Evolutionary conservation across 495 filamentous ascomycete genomes (phyloP).

Genomic region (Evansstolkia leycettana): DNA sequence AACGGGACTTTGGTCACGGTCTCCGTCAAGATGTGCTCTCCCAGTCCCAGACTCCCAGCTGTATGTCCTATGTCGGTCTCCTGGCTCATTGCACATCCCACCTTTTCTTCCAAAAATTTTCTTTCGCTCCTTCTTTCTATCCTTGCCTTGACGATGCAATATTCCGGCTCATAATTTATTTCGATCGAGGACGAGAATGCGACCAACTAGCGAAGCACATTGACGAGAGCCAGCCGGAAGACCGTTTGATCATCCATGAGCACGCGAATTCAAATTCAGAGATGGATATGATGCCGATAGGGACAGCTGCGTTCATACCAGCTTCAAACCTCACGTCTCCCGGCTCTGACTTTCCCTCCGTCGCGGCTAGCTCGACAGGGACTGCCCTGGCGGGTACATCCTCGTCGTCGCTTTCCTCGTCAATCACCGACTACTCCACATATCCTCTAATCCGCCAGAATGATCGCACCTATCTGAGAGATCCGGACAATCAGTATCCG

Average conservation of each 20-base stretch:
- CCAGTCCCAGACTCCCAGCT: too few relatives aligned
- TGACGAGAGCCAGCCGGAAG: slow-evolving; percentile 3
- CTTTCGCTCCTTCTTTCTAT: too few relatives aligned
- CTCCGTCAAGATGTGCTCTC: too few relatives aligned
- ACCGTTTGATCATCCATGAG: slow-evolving; percentile 7
- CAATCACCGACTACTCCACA: slow-evolving; percentile 8
- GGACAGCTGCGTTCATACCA: slow-evolving; percentile 14
- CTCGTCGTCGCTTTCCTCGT: neutral
- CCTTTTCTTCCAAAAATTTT: too few relatives aligned
- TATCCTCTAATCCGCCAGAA: slow-evolving; percentile 59
- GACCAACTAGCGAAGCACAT: slow-evolving; percentile 13
- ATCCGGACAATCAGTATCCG: slow-evolving; percentile 63
- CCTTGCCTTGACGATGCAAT: too few relatives aligned
- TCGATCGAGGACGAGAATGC: slow-evolving; percentile 17
- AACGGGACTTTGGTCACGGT: too few relatives aligned
- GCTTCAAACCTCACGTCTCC: slow-evolving; percentile 12
- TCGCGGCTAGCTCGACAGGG: slow-evolving; percentile 19
- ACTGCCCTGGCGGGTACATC: neutral
- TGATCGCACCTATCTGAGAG: slow-evolving; percentile 71
- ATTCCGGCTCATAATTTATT: too few relatives aligned
- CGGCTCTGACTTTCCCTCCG: slow-evolving; percentile 29
- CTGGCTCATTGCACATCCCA: too few relatives aligned
- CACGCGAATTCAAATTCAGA: slow-evolving; percentile 13
- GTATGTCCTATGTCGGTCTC: too few relatives aligned
- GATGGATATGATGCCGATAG: slow-evolving; percentile 26